phyloP scores from a whole-genome alignment of 148 eudicot genomes.

The Polygonum aviculare region DNA sequence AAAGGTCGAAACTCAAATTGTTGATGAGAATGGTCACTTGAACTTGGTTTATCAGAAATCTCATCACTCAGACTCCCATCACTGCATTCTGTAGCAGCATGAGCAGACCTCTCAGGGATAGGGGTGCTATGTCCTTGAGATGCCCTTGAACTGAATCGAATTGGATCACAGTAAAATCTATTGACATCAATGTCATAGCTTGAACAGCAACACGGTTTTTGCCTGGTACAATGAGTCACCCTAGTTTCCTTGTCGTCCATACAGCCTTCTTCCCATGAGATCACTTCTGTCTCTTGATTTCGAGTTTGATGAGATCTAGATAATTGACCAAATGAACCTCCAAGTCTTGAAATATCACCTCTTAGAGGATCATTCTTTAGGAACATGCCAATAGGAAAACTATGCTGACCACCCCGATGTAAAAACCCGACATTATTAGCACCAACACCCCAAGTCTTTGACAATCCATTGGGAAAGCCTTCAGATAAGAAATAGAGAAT shows the following conservation, averaged over 20 bases:
- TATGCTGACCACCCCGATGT: constrained; percentile 85
- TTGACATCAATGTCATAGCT: constrained; percentile 57
- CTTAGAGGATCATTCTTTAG: constrained; percentile 72
- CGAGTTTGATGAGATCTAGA: constrained; percentile 38
- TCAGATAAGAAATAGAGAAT: constrained; percentile 83
- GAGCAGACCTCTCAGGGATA: constrained; percentile 68
- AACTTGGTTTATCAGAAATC: constrained; percentile 81
- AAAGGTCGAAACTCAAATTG: constrained; percentile 61
- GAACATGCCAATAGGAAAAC: constrained; percentile 59
- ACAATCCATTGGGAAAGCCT: constrained; percentile 72
- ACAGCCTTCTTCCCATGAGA: constrained; percentile 96
- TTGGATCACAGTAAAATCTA: constrained; percentile 43
- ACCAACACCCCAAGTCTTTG: constrained; percentile 38
- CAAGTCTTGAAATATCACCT: constrained; percentile 71
- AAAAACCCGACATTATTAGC: constrained; percentile 58
- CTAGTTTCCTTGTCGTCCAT: constrained; percentile 64
- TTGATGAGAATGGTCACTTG: constrained; percentile 72
- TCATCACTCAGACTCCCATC: constrained; percentile 75
- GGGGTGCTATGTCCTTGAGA: constrained; percentile 64
- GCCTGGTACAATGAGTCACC: constrained; percentile 60
- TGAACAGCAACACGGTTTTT: constrained; percentile 88
- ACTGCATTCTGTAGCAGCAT: constrained; percentile 77
- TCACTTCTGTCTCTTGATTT: constrained; percentile 50
- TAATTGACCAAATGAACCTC: constrained; percentile 70
- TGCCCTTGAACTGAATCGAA: constrained; percentile 49